These are phyloP conservation scores for Podospora anserina DNA, from an alignment of 495 filamentous ascomycete genomes.

Conservation along the genomic window DNA sequence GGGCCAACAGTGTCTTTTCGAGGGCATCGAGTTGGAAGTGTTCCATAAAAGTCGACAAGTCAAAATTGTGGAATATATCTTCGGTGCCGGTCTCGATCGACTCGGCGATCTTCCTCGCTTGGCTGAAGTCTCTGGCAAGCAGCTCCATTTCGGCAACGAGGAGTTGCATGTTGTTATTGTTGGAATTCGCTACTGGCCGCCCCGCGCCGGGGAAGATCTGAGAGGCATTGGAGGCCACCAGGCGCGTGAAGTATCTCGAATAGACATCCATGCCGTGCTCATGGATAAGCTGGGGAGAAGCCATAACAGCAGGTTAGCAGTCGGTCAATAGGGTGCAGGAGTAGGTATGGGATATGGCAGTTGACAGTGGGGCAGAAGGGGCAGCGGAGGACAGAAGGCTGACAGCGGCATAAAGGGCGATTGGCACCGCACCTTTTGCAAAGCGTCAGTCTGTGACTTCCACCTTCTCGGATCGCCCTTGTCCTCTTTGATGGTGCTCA, in stretches of 20 bases:
- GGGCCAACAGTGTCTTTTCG: slow-evolving; percentile 80
- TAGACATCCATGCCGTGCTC: slow-evolving; percentile 97
- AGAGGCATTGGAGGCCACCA: slow-evolving; percentile 77
- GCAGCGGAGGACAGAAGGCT: slow-evolving; percentile 3
- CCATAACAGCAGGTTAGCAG: slow-evolving; percentile 9
- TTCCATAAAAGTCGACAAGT: slow-evolving; percentile 85
- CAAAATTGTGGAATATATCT: slow-evolving; percentile 91
- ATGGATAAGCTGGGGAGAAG: slow-evolving; percentile 67
- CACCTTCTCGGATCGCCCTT: slow-evolving; percentile 88
- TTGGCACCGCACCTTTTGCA: slow-evolving; percentile 66
- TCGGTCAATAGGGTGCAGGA: slow-evolving; percentile 8
- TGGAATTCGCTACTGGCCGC: slow-evolving; percentile 66
- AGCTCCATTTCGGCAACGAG: slow-evolving; percentile 83
- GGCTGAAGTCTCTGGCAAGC: slow-evolving; percentile 70
- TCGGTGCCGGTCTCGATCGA: slow-evolving; percentile 79
- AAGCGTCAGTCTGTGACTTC: slow-evolving; percentile 85
- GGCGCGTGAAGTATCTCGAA: slow-evolving; percentile 83
- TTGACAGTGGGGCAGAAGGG: neutral
- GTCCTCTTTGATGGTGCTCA: slow-evolving; percentile 89
- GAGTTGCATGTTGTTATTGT: slow-evolving; percentile 65
- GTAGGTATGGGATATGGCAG: slow-evolving; percentile 1
- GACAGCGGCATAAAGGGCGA: neutral
- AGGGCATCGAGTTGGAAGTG: slow-evolving; percentile 89
- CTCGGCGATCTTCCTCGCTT: slow-evolving; percentile 87
- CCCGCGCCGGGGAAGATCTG: slow-evolving; percentile 78